Percentiles rank a stretch among this genome's conserved stretches.
These are phyloP conservation scores for Agarophyton chilense DNA, from an alignment of 23 red algal species.

Conservation along the genomic window DNA sequence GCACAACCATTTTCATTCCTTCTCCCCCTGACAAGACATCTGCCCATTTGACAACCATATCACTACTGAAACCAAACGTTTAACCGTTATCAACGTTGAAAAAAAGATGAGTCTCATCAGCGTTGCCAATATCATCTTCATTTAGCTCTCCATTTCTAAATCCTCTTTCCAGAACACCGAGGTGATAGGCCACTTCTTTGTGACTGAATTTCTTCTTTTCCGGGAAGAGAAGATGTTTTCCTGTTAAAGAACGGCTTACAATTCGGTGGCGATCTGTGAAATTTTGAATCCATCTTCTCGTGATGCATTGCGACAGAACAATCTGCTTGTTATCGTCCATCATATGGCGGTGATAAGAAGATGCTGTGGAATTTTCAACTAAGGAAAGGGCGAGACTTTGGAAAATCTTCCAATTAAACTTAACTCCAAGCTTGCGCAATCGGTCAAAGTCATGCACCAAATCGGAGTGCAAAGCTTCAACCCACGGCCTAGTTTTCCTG, in stretches of 20 bases:
- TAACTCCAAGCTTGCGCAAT: too few species aligned
- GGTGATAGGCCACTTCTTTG: constrained; percentile 15
- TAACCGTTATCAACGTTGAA: too few species aligned
- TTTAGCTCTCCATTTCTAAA: not conserved
- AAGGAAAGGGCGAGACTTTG: not conserved
- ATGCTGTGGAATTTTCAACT: not conserved
- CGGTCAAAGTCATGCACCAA: not conserved
- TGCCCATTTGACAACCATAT: too few species aligned
- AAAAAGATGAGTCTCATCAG: too few species aligned
- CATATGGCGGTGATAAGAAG: not conserved
- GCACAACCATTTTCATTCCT: too few species aligned
- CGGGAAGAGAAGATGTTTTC: constrained; percentile 5
- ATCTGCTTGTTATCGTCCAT: not conserved
- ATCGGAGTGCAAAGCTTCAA: not conserved
- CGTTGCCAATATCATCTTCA: constrained; percentile 1
- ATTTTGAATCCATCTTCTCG: not conserved
- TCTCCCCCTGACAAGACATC: too few species aligned
- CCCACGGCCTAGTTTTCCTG: not conserved
- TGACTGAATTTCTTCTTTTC: not conserved
- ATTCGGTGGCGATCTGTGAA: constrained; percentile 29
- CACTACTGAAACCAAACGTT: too few species aligned
- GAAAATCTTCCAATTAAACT: not conserved
- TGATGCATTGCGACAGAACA: not conserved
- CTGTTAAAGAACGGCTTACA: constrained; percentile 29
- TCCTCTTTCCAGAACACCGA: not conserved